phyloP scores from a whole-genome alignment of 345 rosid genomes.

The Gossypium raimondii region DNA sequence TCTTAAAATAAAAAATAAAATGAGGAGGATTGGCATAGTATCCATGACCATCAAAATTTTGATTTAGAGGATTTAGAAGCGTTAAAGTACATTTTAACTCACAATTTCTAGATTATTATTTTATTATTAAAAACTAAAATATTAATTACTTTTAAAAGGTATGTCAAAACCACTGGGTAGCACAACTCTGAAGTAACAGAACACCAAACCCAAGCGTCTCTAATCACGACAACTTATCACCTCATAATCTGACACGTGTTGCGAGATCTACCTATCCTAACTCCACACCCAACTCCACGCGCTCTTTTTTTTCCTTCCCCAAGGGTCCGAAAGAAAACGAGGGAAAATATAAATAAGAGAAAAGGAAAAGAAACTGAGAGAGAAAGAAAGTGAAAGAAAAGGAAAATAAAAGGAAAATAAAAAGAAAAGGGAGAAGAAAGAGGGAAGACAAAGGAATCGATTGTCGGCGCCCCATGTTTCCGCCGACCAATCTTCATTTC shows the following conservation, averaged over 20 bases:
- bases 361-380: not conserved
- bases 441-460: conserved; percentile 38
- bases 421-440: not conserved
- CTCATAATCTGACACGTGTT: conserved; percentile 10
- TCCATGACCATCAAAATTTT: no score
- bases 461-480: conserved; percentile 52
- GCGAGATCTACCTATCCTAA: not conserved
- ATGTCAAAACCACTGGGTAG: not conserved
- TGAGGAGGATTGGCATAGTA: no score
- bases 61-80: no score
- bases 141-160: conserved; percentile 9
- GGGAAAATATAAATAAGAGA: not conserved
- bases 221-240: not conserved
- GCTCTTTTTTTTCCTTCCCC: not conserved
- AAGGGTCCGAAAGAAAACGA: not conserved
- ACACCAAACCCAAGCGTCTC: not conserved
- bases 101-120: no score
- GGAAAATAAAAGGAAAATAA: no score
- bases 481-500: conserved; percentile 48
- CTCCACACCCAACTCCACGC: conserved; percentile 1
- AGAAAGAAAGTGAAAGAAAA: not conserved
- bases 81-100: no score
- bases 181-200: not conserved
- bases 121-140: no score
- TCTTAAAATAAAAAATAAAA: no score